phyloP scores from a whole-genome alignment of 345 rosid species.

The Punica granatum region DNA sequence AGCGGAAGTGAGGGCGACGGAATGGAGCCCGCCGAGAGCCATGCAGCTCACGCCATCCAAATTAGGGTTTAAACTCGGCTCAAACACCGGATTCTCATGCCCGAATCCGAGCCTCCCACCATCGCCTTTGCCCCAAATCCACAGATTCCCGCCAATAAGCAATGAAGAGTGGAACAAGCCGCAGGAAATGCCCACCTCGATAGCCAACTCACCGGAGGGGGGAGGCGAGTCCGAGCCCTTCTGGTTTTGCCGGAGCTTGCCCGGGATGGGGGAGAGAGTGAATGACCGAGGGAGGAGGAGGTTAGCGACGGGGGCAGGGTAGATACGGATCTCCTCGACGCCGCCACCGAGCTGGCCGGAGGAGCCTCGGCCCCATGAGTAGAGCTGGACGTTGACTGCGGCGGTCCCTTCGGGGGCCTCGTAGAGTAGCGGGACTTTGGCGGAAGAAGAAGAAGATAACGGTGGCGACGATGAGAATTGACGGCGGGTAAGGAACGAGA shows the following conservation, averaged over 20 bases:
- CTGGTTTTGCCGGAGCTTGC: constrained; percentile 20
- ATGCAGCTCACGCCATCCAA: constrained; percentile 40
- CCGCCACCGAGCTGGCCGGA: constrained; percentile 97
- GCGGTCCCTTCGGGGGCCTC: constrained; percentile 25
- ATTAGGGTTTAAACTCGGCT: constrained; percentile 60
- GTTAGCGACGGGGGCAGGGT: constrained; percentile 64
- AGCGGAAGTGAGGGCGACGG: constrained; percentile 58
- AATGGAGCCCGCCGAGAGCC: constrained; percentile 87
- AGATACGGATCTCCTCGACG: constrained; percentile 62
- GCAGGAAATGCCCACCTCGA: constrained; percentile 57
- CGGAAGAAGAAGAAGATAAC: constrained; percentile 13
- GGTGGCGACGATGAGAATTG: constrained; percentile 12
- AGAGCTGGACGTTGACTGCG: constrained; percentile 50
- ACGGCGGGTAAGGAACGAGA: constrained; percentile 11
- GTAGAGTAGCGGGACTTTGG: constrained; percentile 44
- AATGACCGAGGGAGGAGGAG: constrained; percentile 40
- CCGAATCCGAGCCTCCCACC: constrained; percentile 93
- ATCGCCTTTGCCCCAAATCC: constrained; percentile 96
- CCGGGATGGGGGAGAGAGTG: constrained; percentile 49
- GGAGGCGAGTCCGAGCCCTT: background rate
- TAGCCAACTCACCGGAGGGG: background rate
- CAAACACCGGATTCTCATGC: constrained; percentile 61
- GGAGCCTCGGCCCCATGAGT: constrained; percentile 90
- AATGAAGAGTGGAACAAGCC: constrained; percentile 84
- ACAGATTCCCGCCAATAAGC: constrained; percentile 48